Base-by-base conservation (phyloP, 2,329 filamentous ascomycete genomes). In the Botrytis tulipae region DNA sequence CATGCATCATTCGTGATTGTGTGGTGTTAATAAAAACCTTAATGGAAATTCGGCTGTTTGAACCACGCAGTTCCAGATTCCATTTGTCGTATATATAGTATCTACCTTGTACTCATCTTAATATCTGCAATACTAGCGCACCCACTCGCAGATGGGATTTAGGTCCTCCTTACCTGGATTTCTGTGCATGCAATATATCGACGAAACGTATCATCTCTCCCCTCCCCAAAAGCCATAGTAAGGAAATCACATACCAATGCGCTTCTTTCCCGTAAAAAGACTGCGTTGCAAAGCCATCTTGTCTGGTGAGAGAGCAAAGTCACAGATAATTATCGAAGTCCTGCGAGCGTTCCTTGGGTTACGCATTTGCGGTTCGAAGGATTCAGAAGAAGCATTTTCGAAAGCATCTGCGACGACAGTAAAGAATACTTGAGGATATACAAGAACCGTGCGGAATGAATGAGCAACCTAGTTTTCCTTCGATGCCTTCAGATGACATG, bases 221-320 rank as follows among this genome's bases (percentile, higher is more conserved):
- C 22, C 22, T 51, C 22, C 4, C 8, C 1, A 6, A 54, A 54
- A 54, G 3, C 14, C n/a, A 29, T n/a, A 1, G n/a, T 18, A 54
- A 18, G 14, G n/a, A 16, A 8, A 29, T 29, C 3, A 29, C 8
- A 54, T 18, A 29, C 6, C 51, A 29, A 29, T 54, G 16, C 14
- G 25, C n/a, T 8, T 18, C 1, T 54, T 18, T 18, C 10, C 48
- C 25, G 0, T 29, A 8, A 7, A 4, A 0, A 5, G 2, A 8
- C 14, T 54, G n/a, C 12, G 51, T 14, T n/a, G 51, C n/a, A 14
- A 54, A 54, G 14, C 6, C n/a, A 18, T 29, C 51, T 54, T 54
- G n/a, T 18, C n/a, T 29, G n/a, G 14, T 8, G n/a, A 12, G 14
- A 54, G 18, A 29, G 51, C 25, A 54, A 29, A 12, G n/a, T 18